Evolutionary conservation across 495 filamentous ascomycete genomes (phyloP).

Genomic region (Penicillium chermesinum): DNA sequence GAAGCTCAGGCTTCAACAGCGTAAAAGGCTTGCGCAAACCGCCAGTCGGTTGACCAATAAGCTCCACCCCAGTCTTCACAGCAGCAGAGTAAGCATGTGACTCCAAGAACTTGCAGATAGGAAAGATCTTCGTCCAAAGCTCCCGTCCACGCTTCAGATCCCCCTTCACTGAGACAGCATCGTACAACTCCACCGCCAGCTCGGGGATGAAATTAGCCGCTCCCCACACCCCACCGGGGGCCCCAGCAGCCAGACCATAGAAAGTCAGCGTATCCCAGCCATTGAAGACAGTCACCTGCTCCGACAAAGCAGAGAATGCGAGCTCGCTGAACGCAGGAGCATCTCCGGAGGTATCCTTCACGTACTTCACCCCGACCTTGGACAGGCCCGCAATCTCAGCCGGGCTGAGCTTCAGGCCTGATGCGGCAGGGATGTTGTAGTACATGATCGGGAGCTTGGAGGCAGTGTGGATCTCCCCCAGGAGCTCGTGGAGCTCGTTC

Average conservation of each 20-base stretch:
- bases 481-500: constrained; percentile 26
- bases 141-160: constrained; percentile 27
- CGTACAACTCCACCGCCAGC: constrained; percentile 30
- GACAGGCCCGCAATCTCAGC: constrained; percentile 25
- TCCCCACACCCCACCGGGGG: constrained; percentile 30
- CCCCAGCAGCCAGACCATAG: constrained; percentile 31
- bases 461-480: constrained; percentile 23
- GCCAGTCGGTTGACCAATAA: constrained; percentile 28
- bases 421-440: constrained; percentile 33
- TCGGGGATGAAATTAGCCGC: constrained; percentile 36
- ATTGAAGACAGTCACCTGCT: constrained; percentile 31
- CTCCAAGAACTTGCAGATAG: constrained; percentile 36
- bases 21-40: constrained; percentile 33
- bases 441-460: constrained; percentile 30
- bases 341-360: constrained; percentile 37
- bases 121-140: constrained; percentile 31
- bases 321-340: constrained; percentile 33
- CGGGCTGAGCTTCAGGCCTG: constrained; percentile 22
- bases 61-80: constrained; percentile 34
- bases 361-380: constrained; percentile 29
- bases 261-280: constrained; percentile 38
- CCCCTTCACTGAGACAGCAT: constrained; percentile 27
- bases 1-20: constrained; percentile 18
- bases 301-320: constrained; percentile 20
- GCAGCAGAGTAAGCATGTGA: constrained; percentile 29